A percentile compares a stretch with the other conserved stretches of the same genome.
Conservation (phyloP, 2,329 filamentous ascomycete species). For the Fusarium sambucinum region DNA sequence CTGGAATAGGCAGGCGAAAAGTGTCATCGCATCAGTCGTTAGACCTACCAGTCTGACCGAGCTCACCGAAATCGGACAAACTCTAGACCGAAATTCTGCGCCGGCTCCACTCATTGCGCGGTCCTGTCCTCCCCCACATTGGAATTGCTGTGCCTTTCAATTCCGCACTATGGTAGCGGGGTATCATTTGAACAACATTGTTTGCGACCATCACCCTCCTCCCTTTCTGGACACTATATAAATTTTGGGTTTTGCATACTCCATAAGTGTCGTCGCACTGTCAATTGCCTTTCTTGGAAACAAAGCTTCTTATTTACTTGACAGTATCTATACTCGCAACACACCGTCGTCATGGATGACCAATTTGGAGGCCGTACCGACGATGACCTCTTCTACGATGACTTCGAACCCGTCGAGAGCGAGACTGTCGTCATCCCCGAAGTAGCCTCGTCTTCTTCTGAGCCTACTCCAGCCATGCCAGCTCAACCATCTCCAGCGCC, state of each 20-base stretch:
- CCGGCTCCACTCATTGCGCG: conserved; percentile 12
- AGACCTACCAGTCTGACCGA: background rate
- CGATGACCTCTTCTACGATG: conserved; percentile 72
- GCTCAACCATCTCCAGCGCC: conserved; percentile 1
- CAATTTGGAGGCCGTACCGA: conserved; percentile 72
- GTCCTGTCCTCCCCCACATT: conserved; percentile 15
- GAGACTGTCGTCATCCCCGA: conserved; percentile 49
- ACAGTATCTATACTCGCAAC: background rate
- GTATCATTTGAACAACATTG: conserved; percentile 33
- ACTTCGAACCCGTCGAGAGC: conserved; percentile 67
- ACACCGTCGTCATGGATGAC: conserved; percentile 64
- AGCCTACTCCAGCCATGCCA: conserved; percentile 25
- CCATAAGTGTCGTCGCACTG: background rate
- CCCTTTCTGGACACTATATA: background rate
- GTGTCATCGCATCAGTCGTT: background rate
- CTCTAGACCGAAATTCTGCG: background rate
- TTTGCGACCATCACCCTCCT: conserved; percentile 6
- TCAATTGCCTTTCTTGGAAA: conserved; percentile 4
- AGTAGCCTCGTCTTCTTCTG: conserved; percentile 23
- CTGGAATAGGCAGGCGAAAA: background rate
- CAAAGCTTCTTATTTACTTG: background rate
- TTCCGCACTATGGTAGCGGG: conserved; percentile 36
- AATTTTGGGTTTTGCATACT: background rate
- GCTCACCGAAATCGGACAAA: conserved; percentile 12
- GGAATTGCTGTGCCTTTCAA: conserved; percentile 11